These are phyloP conservation scores for Streptanthus diversifolius DNA, from an alignment of 345 rosid genomes.

Conservation along the genomic window DNA sequence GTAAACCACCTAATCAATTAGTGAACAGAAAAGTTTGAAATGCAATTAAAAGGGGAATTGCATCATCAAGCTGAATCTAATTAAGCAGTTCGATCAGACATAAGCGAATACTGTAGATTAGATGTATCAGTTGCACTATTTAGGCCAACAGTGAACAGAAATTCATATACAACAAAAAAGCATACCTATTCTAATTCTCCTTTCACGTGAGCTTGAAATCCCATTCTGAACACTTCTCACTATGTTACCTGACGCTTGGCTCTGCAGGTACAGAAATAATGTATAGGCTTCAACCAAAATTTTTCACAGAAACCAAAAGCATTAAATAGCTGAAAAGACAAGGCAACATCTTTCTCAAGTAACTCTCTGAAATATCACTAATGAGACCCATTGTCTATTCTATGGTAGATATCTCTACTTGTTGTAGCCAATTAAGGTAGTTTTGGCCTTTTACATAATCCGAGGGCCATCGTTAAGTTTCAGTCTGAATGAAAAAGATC, in stretches of 20 bases:
- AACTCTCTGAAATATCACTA: neutral
- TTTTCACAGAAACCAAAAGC: neutral
- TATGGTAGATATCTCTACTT: no score
- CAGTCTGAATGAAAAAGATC: no score
- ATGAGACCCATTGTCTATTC: neutral
- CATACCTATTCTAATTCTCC: constrained; percentile 50
- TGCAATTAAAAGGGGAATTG: neutral
- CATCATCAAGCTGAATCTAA: neutral
- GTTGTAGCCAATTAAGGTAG: no score
- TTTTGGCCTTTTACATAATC: no score
- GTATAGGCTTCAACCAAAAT: no score
- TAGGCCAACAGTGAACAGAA: neutral
- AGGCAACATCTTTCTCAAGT: neutral
- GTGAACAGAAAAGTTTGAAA: neutral
- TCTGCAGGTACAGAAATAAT: constrained; percentile 35
- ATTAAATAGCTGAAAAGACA: no score
- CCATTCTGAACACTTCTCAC: constrained; percentile 50
- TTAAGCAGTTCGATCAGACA: neutral
- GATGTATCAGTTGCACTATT: neutral
- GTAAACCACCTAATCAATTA: neutral
- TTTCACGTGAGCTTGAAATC: constrained; percentile 46
- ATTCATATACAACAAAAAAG: neutral
- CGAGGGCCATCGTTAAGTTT: no score
- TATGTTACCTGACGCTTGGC: constrained; percentile 51
- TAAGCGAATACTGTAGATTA: neutral